phyloP scores from a whole-genome alignment of 2,329 filamentous ascomycete genomes.

The Cercospora berteroae region DNA sequence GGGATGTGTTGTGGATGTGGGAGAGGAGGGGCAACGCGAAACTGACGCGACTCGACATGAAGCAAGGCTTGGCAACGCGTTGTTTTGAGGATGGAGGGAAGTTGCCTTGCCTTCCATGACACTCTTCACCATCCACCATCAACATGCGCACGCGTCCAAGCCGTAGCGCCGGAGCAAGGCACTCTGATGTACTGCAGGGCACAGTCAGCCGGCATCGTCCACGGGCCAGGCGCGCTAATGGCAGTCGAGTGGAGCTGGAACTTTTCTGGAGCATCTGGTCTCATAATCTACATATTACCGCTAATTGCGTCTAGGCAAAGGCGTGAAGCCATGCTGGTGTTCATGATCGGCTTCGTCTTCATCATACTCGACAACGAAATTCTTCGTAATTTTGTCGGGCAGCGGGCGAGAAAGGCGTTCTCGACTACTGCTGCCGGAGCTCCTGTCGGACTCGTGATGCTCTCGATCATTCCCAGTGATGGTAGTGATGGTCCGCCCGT shows the following conservation, averaged over 20 bases:
- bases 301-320: conserved; percentile 14
- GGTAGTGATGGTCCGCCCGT: conserved; percentile 22
- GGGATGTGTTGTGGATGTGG: neutral
- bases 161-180: neutral
- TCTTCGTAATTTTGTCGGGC: conserved; percentile 20
- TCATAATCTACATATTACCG: neutral
- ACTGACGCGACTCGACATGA: neutral
- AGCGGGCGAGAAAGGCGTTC: conserved; percentile 19
- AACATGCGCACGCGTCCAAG: too few species aligned
- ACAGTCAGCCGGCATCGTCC: neutral
- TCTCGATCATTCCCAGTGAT: conserved; percentile 24
- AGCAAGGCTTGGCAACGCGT: neutral
- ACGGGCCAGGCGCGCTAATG: neutral
- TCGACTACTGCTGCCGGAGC: conserved; percentile 22
- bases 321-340: conserved; percentile 16
- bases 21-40: neutral
- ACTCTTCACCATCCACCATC: neutral
- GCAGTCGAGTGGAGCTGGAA: neutral
- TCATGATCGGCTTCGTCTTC: conserved; percentile 9
- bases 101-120: neutral
- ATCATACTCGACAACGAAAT: conserved; percentile 30
- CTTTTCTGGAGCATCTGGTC: neutral
- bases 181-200: neutral
- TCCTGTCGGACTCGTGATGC: neutral
- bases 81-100: neutral